Evolutionary conservation across 1,284 basidiomycete genomes (phyloP), one percentile per base, ranked within the genome.

Genomic region (Rugosomyces carneus): DNA sequence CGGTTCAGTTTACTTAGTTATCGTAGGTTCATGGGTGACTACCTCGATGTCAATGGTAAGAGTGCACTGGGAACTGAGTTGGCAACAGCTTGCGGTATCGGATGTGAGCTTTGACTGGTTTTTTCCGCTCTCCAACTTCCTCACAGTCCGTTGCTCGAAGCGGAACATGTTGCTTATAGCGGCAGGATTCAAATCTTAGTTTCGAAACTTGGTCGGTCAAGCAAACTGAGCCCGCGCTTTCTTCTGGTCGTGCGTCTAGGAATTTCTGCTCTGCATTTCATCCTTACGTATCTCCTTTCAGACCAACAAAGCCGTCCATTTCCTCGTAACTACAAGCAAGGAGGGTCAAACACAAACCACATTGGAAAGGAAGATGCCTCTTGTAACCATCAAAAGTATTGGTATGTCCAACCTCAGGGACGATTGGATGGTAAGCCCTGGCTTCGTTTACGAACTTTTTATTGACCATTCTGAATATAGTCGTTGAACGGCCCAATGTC

Each of bases 1-100:
- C 74, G 95, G 34, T 98, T 91, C 69, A 94, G 90, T 76, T 70
- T 99, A 54, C 75, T 99, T 50, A 91, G 95, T 47, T 94, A 93
- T 72, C 81, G 96, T 43, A 84, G 93, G 51, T 99, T 96, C 65
- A 82, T 90, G 79, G 96, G 96, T 13, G 96, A 99, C 66, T 99
- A 99, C 65, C 78, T 99, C 32, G 89, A 94, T 60, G 71, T 98
- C 29, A 92, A 89, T 42, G 86, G 86, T 2, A 81, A 84, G 57
- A 87, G 84, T 62, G 66, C 90, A 0, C 70, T 94, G 19, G 93
- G 93, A 0, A 80, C 85, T 59, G 82, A 93, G 65, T 66, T 99
- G 45, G 77, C 80, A 37, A 71, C 74, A 34, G 84, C 81, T 13
- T 91, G 89, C 53, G 80, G 82, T 1, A 78, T 97, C 51, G 77